phyloP scores from a whole-genome alignment of 2,329 filamentous ascomycete genomes.

The Aspergillus sojae region DNA sequence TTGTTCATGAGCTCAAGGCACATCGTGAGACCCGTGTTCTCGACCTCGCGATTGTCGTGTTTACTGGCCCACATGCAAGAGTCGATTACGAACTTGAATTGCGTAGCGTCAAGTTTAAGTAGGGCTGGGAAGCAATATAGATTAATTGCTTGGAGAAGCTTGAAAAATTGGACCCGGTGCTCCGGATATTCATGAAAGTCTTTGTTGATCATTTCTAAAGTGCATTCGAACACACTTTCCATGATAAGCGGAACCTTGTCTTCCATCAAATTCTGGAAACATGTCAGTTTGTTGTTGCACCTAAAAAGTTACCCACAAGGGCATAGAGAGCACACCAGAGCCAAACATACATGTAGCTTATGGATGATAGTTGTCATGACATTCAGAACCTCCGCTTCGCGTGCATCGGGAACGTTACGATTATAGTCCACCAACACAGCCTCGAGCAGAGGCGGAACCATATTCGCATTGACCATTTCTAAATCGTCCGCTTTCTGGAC shows the following conservation, averaged over 20 bases:
- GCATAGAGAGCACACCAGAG: slow-evolving; percentile 16
- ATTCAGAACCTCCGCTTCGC: slow-evolving; percentile 94
- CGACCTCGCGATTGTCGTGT: slow-evolving; percentile 97
- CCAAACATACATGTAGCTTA: slow-evolving; percentile 81
- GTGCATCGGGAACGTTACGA: slow-evolving; percentile 91
- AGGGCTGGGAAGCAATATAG: slow-evolving; percentile 94
- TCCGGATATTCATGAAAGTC: slow-evolving; percentile 99
- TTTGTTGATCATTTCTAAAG: slow-evolving; percentile 99
- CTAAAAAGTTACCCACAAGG: neutral
- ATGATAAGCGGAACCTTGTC: slow-evolving; percentile 97
- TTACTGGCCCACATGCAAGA: slow-evolving; percentile 99
- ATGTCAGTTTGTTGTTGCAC: slow-evolving; percentile 31
- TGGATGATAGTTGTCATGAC: slow-evolving; percentile 97
- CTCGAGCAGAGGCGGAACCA: slow-evolving; percentile 94
- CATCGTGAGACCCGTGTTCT: slow-evolving; percentile 96
- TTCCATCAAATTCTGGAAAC: slow-evolving; percentile 81
- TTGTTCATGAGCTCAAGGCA: slow-evolving; percentile 96
- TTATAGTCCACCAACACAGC: slow-evolving; percentile 95
- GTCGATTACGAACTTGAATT: slow-evolving; percentile 99
- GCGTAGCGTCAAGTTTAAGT: slow-evolving; percentile 88
- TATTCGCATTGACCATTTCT: slow-evolving; percentile 87
- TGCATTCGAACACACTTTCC: slow-evolving; percentile 98
- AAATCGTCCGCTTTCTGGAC: slow-evolving; percentile 97
- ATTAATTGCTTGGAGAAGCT: slow-evolving; percentile 92
- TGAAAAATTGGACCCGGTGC: slow-evolving; percentile 99